Evolutionary conservation across 2,329 filamentous ascomycete genomes (phyloP).

Genomic region (Byssothecium circinans): DNA sequence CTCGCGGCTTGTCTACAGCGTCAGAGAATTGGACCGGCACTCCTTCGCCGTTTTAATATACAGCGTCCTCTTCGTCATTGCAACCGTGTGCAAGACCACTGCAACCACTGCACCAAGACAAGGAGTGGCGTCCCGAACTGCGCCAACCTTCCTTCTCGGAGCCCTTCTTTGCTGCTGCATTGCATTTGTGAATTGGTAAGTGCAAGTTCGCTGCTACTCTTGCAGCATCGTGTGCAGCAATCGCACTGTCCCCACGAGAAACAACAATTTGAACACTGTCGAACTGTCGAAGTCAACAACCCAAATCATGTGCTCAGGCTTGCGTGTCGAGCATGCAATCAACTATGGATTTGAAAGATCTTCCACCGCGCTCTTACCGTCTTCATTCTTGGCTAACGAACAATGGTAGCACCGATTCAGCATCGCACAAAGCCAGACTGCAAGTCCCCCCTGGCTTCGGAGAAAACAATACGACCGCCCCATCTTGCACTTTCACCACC

Average conservation of each 20-base stretch:
- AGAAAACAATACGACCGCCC: neutral
- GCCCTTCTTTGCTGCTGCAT: neutral
- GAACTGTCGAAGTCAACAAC: no score
- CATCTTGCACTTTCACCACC: neutral
- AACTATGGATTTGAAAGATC: no score
- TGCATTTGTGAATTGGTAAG: neutral
- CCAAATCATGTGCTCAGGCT: no score
- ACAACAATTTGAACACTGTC: no score
- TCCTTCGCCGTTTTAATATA: no score
- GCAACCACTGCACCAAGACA: no score
- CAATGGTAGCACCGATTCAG: conserved; percentile 36
- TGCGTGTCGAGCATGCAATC: no score
- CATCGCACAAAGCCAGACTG: conserved; percentile 27
- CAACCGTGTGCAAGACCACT: no score
- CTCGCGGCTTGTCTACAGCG: no score
- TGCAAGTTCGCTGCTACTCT: neutral
- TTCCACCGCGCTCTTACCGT: neutral
- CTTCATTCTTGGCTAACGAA: conserved; percentile 18
- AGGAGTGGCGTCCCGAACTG: neutral
- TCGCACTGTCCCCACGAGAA: neutral
- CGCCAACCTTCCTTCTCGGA: neutral
- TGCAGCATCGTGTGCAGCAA: neutral
- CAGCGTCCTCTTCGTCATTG: no score
- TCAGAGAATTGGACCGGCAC: no score
- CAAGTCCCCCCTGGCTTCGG: conserved; percentile 2